These are phyloP conservation scores for Sugiyamaella sp. DNA, from an alignment of 1,139 yeast species.

Conservation along the genomic window DNA sequence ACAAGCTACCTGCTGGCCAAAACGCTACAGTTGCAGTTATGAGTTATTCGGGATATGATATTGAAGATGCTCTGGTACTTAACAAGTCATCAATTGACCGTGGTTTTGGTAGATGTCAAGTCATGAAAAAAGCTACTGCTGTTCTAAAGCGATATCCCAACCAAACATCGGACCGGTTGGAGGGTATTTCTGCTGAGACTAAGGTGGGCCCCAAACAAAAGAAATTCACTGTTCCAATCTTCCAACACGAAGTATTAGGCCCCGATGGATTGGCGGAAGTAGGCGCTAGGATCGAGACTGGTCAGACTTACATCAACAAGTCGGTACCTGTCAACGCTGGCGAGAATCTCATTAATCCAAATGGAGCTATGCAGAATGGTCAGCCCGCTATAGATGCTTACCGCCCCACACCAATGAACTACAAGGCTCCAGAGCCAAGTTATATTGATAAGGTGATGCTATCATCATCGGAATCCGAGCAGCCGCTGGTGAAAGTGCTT, in stretches of 20 bases:
- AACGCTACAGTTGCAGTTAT: conserved; percentile 98
- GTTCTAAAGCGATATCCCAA: conserved; percentile 89
- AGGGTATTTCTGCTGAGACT: conserved; percentile 82
- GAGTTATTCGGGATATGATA: conserved; percentile 99
- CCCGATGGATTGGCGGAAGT: conserved; percentile 98
- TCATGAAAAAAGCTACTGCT: conserved; percentile 89
- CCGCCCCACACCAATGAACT: conserved; percentile 87
- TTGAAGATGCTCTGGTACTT: conserved; percentile 96
- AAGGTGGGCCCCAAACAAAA: conserved; percentile 43
- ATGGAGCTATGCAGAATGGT: conserved; percentile 32
- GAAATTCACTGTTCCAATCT: conserved; percentile 61
- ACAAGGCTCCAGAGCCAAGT: conserved; percentile 94
- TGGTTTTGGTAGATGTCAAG: conserved; percentile 98
- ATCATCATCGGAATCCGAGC: conserved; percentile 94
- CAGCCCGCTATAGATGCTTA: conserved; percentile 50
- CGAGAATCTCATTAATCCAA: conserved; percentile 63
- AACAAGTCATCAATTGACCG: conserved; percentile 93
- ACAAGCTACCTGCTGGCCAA: conserved; percentile 97
- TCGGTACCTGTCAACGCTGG: conserved; percentile 87
- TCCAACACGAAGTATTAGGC: conserved; percentile 84
- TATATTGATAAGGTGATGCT: conserved; percentile 97
- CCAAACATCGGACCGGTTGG: conserved; percentile 86
- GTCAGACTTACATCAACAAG: conserved; percentile 92
- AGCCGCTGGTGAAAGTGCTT: conserved; percentile 87
- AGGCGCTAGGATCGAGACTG: conserved; percentile 86